phyloP scores from a whole-genome alignment of 129 eudicot genomes.

The Erigeron canadensis region DNA sequence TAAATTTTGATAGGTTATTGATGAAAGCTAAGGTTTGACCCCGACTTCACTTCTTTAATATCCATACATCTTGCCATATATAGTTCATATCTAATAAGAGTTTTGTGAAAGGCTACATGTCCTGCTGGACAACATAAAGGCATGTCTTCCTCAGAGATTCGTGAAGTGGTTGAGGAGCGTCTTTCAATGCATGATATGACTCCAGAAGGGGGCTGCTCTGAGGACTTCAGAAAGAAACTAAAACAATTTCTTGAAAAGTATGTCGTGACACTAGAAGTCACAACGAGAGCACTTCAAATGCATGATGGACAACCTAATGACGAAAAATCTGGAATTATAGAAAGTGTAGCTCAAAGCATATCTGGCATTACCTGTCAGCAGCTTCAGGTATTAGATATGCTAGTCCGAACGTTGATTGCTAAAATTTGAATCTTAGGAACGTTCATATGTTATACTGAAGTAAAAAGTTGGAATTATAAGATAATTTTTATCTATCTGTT shows the following conservation, averaged over 20 bases:
- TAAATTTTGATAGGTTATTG: slow-evolving; percentile 74
- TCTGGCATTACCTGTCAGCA: slow-evolving; percentile 66
- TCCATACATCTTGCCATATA: neutral
- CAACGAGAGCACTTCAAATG: slow-evolving; percentile 38
- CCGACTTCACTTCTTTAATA: slow-evolving; percentile 8
- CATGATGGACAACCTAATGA: slow-evolving; percentile 34
- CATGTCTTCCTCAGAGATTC: slow-evolving; percentile 54
- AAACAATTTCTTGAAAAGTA: slow-evolving; percentile 42
- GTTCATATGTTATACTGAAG: neutral
- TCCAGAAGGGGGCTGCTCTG: slow-evolving; percentile 64
- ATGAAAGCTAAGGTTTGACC: slow-evolving; percentile 75
- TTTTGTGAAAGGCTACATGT: slow-evolving; percentile 73
- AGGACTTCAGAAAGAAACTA: slow-evolving; percentile 42
- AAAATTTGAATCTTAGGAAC: neutral
- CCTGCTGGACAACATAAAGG: slow-evolving; percentile 54
- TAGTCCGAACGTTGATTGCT: neutral
- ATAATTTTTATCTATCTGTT: neutral
- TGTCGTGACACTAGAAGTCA: slow-evolving; percentile 30
- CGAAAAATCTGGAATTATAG: slow-evolving; percentile 34
- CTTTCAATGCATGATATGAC: slow-evolving; percentile 51
- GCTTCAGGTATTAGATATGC: slow-evolving; percentile 53
- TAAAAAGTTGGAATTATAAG: neutral
- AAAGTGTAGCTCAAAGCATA: slow-evolving; percentile 56
- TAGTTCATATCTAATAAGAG: slow-evolving; percentile 15
- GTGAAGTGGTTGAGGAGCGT: slow-evolving; percentile 43